A percentile compares a stretch with the other conserved stretches of the same genome.
These are phyloP conservation scores for Nothophytophthora sp. DNA, from an alignment of 352 stramenopile genomes.

Conservation along the genomic window DNA sequence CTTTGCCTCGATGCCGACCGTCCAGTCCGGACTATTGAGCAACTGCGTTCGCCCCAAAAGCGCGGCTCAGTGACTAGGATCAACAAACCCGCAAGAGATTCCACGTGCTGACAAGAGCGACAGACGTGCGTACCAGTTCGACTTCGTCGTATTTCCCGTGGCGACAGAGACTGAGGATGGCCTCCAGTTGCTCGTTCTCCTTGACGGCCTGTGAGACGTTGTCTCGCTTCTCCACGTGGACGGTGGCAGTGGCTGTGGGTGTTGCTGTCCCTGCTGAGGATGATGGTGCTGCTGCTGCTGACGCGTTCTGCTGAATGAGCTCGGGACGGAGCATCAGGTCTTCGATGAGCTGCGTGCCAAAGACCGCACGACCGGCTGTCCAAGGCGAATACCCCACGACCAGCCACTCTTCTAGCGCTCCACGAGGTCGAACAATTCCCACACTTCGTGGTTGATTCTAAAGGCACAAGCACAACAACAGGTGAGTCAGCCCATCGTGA, in stretches of 20 bases:
- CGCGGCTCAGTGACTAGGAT: not conserved
- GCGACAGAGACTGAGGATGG: conserved; percentile 88
- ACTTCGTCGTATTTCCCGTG: conserved; percentile 91
- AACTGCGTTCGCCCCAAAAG: conserved; percentile 41
- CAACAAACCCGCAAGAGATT: conserved; percentile 4
- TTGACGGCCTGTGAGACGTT: conserved; percentile 84
- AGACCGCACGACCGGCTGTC: conserved; percentile 71
- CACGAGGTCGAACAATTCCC: conserved; percentile 84
- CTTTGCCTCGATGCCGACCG: conserved; percentile 90
- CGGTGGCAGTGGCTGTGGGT: conserved; percentile 3
- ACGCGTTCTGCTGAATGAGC: conserved; percentile 29
- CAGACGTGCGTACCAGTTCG: conserved; percentile 47
- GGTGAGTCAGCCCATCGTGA: not conserved
- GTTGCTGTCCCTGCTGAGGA: not conserved
- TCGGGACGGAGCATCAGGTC: conserved; percentile 65
- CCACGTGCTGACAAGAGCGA: not conserved
- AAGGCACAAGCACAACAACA: conserved; percentile 2
- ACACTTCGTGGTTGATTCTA: conserved; percentile 86
- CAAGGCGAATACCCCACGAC: conserved; percentile 92
- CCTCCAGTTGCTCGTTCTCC: conserved; percentile 87
- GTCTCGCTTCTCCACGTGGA: conserved; percentile 53
- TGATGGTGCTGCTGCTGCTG: not conserved
- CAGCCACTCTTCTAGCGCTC: conserved; percentile 90
- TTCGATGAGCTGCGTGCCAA: conserved; percentile 63
- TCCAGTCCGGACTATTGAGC: conserved; percentile 91